Evolutionary conservation across 257 asterid genomes (phyloP), one percentile per base, ranked within the genome.

Genomic region (Nicotiana noctiflora): DNA sequence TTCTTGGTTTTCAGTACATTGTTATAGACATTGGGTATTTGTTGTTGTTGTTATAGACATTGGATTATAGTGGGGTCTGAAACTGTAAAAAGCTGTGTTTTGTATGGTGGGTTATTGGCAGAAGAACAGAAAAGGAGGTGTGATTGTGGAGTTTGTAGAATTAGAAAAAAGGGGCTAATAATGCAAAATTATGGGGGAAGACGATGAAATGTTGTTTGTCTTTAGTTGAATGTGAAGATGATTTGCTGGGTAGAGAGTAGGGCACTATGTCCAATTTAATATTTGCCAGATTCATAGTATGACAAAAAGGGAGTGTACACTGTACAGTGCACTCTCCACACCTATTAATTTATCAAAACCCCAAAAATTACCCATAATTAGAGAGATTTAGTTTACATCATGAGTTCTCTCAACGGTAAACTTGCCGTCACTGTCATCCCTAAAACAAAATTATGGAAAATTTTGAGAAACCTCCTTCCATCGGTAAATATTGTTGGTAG

Each of bases 131-230:
- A 59, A 83, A 44, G 83, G 7, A 75, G 66, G 85, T 65, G 61
- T 64, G 83, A n/a, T 78, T 66, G 81, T 81, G 81, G 29, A 60
- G 55, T 49, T 52, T 68, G 83, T 81, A 34, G 44, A 60, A 67
- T 51, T 31, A 83, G 40, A 57, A 19, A 21, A 34, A 12, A 17
- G 12, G 11, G 37, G 23, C 7, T 40, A 6, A 37, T 14, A 59
- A 52, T 10, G 74, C 25, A 59, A 59, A 18, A 78, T 27, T 66
- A 29, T 80, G 81, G 70, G 70, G 63, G 68, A 83, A 80, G 88
- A 81, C 84, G 87, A 70, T 59, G 81, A 85, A 53, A 76, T 79
- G 81, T 67, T 66, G 80, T 79, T 79, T 52, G 86, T 84, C 89
- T 76, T 81, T 34, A 64, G 61, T 82, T 37, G 44, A 61, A 61